Evolutionary conservation across 371 early-diverging fungal species (phyloP).

Genomic region (Actinomucor elegans): DNA sequence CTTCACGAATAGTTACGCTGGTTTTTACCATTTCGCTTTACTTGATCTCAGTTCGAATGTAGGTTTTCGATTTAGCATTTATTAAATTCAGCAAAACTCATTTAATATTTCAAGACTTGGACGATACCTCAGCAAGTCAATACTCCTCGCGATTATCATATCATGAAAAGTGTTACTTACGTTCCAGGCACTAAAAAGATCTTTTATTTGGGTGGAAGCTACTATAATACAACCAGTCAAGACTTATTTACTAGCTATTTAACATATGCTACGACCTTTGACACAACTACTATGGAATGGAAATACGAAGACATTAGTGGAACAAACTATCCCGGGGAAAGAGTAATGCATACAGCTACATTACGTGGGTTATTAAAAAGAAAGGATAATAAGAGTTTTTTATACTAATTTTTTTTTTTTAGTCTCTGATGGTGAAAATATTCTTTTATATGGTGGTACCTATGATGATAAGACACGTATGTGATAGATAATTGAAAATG

Average conservation of each 20-base stretch:
- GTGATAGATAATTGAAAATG: no score
- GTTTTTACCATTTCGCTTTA: background rate
- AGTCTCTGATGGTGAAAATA: slow-evolving; percentile 1
- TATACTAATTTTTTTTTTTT: background rate
- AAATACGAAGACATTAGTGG: background rate
- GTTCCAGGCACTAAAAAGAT: no score
- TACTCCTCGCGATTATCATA: background rate
- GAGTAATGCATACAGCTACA: slow-evolving; percentile 1
- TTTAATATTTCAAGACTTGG: background rate
- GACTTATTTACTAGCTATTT: background rate
- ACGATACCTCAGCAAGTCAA: background rate
- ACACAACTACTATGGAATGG: background rate
- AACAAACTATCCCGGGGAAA: background rate
- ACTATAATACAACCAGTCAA: background rate
- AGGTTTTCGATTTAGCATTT: background rate
- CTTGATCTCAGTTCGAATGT: background rate
- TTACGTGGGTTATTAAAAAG: background rate
- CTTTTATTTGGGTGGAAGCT: slow-evolving; percentile 4
- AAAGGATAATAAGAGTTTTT: no score
- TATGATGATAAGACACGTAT: background rate
- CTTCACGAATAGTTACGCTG: background rate
- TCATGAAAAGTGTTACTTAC: background rate
- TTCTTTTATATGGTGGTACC: slow-evolving; percentile 3
- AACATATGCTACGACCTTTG: background rate
- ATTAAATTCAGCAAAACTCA: background rate